These are phyloP conservation scores for Aspergillus terreus DNA, from an alignment of 2,329 filamentous ascomycete species.

Conservation along the genomic window DNA sequence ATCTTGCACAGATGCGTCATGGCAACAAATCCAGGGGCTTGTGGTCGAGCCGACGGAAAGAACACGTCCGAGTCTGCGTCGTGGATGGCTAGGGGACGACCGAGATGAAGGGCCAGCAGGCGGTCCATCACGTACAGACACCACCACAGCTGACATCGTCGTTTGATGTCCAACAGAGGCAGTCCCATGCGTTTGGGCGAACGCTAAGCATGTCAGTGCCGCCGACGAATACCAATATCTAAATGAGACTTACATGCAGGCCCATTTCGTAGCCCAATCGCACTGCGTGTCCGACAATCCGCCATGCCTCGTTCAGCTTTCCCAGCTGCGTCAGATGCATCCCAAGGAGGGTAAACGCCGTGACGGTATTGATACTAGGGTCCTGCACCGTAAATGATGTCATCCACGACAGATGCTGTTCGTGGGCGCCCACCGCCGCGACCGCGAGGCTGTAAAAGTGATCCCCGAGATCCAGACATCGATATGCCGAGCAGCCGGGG, in stretches of 20 bases:
- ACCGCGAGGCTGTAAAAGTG: slow-evolving; percentile 5
- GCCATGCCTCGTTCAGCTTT: slow-evolving; percentile 4
- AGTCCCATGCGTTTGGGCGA: slow-evolving; percentile 6
- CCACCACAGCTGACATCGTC: slow-evolving; percentile 9
- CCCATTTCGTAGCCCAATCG: slow-evolving; percentile 6
- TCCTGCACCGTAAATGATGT: neutral
- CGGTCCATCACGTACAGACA: slow-evolving; percentile 7
- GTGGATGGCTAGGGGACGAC: slow-evolving; percentile 5
- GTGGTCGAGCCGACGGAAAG: slow-evolving; percentile 5
- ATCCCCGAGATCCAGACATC: neutral
- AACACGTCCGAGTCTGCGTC: slow-evolving; percentile 7
- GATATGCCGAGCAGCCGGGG: slow-evolving; percentile 1
- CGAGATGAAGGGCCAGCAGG: slow-evolving; percentile 4
- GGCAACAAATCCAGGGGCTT: slow-evolving; percentile 5
- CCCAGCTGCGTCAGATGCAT: slow-evolving; percentile 6
- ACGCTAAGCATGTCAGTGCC: neutral
- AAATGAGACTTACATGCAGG: slow-evolving; percentile 1
- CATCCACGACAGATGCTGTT: neutral
- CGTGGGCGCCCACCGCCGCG: neutral
- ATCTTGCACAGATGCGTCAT: slow-evolving; percentile 6
- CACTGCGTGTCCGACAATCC: slow-evolving; percentile 1
- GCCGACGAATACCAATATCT: neutral
- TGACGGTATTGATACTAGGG: slow-evolving; percentile 7
- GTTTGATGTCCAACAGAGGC: slow-evolving; percentile 4
- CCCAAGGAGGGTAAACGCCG: slow-evolving; percentile 2